Evolutionary conservation across 169 alveolate species (phyloP).

Genomic region (Eimeria maxima): DNA sequence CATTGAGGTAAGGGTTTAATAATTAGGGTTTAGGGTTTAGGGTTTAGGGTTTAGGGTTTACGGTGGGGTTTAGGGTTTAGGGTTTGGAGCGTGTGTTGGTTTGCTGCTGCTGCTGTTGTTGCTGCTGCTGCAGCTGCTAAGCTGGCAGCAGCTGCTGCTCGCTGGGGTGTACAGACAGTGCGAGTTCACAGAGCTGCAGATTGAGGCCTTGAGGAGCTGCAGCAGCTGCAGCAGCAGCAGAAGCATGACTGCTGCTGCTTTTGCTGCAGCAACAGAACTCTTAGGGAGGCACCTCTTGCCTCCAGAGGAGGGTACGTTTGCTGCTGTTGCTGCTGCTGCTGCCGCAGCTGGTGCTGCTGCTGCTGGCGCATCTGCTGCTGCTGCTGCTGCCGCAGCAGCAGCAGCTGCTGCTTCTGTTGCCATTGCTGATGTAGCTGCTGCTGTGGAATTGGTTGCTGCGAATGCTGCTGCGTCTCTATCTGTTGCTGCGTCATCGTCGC

Average conservation of each 20-base stretch:
- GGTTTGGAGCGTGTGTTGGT: not conserved
- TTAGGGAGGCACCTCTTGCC: too few species aligned
- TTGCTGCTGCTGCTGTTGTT: constrained; percentile 18
- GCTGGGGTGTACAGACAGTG: constrained; percentile 42
- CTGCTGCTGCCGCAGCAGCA: not conserved
- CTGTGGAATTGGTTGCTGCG: not conserved
- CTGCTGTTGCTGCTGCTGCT: too few species aligned
- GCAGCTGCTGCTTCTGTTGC: constrained; percentile 35
- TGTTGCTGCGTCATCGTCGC: not conserved
- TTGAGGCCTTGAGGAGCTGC: constrained; percentile 44
- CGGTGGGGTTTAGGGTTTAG: not conserved
- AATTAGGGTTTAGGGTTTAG: not conserved
- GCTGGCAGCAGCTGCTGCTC: constrained; percentile 65
- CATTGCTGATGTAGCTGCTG: constrained; percentile 6
- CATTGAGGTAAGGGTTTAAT: not conserved
- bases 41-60: not conserved
- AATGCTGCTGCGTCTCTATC: not conserved
- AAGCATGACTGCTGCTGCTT: constrained; percentile 52
- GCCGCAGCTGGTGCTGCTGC: not conserved
- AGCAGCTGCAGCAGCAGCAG: constrained; percentile 64
- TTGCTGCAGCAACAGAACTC: not conserved
- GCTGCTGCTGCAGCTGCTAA: constrained; percentile 53
- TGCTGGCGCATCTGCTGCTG: constrained; percentile 6
- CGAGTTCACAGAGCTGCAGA: constrained; percentile 34
- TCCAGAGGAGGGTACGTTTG: too few species aligned